These are phyloP conservation scores for Epithele typhae DNA, from an alignment of 768 basidiomycete species.

Conservation along the genomic window DNA sequence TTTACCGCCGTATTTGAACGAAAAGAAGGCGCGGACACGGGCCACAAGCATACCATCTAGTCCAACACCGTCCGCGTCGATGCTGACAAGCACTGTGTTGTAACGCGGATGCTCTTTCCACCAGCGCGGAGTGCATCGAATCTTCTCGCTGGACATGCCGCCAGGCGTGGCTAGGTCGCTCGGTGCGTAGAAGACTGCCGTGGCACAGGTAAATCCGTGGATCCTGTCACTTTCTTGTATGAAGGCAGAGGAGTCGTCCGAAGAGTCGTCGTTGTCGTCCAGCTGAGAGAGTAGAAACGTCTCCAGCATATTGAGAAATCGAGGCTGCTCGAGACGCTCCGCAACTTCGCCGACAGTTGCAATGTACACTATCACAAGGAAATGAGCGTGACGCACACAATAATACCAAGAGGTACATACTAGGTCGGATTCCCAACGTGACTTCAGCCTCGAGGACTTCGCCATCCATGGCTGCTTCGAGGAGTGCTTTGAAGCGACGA, in stretches of 20 bases:
- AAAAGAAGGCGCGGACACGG: slow-evolving; percentile 20
- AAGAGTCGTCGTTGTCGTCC: background rate
- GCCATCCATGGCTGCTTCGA: background rate
- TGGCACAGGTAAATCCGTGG: background rate
- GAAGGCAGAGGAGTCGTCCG: background rate
- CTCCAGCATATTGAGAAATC: background rate
- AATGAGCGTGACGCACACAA: too few species aligned
- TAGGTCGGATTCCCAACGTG: background rate
- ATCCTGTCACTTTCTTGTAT: background rate
- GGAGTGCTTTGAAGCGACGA: too few species aligned
- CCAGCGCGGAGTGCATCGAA: slow-evolving; percentile 23
- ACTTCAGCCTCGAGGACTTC: background rate
- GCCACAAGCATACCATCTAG: slow-evolving; percentile 21
- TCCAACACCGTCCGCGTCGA: slow-evolving; percentile 2
- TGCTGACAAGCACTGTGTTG: slow-evolving; percentile 25
- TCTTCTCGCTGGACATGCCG: slow-evolving; percentile 26
- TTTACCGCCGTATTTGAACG: slow-evolving; percentile 2
- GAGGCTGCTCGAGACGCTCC: too few species aligned
- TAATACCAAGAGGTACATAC: too few species aligned
- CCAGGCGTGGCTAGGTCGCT: slow-evolving; percentile 24
- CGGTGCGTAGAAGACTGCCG: slow-evolving; percentile 21
- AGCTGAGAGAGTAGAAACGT: background rate
- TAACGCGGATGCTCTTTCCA: background rate
- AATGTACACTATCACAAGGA: too few species aligned
- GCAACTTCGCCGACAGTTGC: too few species aligned